Conservation (phyloP, 208 protist species). For the Lotmaria passim region DNA sequence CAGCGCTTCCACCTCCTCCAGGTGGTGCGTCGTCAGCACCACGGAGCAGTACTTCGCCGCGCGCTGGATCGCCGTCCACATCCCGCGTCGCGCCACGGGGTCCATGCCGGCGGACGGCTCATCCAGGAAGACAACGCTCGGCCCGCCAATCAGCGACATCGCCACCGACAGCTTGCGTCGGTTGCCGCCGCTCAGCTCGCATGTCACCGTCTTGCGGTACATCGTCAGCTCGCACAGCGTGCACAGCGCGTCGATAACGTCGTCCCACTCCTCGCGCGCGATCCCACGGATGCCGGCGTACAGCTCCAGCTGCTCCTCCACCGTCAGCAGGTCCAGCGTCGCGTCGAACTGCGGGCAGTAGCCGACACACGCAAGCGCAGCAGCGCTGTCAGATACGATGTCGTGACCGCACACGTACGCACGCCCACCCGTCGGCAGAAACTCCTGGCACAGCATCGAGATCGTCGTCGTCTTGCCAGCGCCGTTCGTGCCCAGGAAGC, state of each 20-base stretch:
- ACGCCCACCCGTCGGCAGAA: slow-evolving; percentile 63
- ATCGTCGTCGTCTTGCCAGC: slow-evolving; percentile 90
- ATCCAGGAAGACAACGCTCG: slow-evolving; percentile 67
- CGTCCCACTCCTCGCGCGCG: slow-evolving; percentile 29
- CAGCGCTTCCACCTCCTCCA: slow-evolving; percentile 94
- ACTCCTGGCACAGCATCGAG: slow-evolving; percentile 83
- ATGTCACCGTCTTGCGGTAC: slow-evolving; percentile 36
- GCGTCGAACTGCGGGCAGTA: slow-evolving; percentile 97
- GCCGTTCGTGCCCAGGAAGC: too few relatives aligned
- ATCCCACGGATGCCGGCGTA: slow-evolving; percentile 43
- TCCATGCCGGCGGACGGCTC: slow-evolving; percentile 82
- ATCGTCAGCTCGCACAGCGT: slow-evolving; percentile 33
- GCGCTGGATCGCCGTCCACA: slow-evolving; percentile 78
- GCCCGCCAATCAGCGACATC: slow-evolving; percentile 67
- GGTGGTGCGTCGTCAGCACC: slow-evolving; percentile 93
- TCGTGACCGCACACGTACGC: slow-evolving; percentile 61
- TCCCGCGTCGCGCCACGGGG: slow-evolving; percentile 46
- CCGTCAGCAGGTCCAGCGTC: slow-evolving; percentile 90
- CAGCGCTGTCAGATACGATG: slow-evolving; percentile 21
- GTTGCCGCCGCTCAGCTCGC: slow-evolving; percentile 66
- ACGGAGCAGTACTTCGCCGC: slow-evolving; percentile 66
- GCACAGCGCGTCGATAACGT: slow-evolving; percentile 36
- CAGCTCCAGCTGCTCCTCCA: slow-evolving; percentile 89
- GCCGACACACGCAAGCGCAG: slow-evolving; percentile 68
- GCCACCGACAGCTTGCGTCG: slow-evolving; percentile 75